Conservation (phyloP, 768 basidiomycete species). For the Tulasnella calospora region DNA sequence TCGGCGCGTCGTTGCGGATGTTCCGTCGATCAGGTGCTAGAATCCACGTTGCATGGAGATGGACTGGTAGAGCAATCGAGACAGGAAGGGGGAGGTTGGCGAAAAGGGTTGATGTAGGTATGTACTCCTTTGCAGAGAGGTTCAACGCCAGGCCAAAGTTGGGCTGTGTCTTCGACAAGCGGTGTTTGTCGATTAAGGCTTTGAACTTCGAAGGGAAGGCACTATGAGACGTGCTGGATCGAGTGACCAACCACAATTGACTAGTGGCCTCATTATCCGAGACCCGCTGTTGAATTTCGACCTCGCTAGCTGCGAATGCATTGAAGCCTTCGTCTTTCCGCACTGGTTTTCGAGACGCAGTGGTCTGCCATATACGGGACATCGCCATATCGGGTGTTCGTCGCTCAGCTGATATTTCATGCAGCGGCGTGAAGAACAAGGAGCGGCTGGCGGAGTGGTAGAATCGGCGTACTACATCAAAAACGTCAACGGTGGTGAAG, state of each 20-base stretch:
- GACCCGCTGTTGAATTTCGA: no score
- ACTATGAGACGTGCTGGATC: neutral
- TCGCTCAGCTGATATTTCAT: conserved; percentile 34
- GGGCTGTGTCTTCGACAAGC: neutral
- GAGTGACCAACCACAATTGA: neutral
- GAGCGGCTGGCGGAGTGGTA: conserved; percentile 37
- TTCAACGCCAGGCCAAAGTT: neutral
- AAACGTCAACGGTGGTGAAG: neutral
- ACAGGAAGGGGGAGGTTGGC: conserved; percentile 45
- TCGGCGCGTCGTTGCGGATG: conserved; percentile 11
- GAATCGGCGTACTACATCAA: conserved; percentile 30
- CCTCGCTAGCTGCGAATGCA: no score
- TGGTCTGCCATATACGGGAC: neutral
- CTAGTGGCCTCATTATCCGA: no score
- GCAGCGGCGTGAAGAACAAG: conserved; percentile 43
- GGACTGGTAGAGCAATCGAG: conserved; percentile 42
- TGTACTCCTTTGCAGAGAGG: neutral
- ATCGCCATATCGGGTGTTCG: conserved; percentile 28
- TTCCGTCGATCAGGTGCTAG: conserved; percentile 45
- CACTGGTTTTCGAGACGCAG: no score
- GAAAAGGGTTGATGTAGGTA: conserved; percentile 35
- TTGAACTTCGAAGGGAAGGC: neutral
- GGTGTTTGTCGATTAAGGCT: neutral
- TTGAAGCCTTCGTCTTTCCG: no score
- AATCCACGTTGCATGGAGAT: conserved; percentile 47